phyloP scores from a whole-genome alignment of 768 basidiomycete genomes.

The Cystobasidium onofrii region DNA sequence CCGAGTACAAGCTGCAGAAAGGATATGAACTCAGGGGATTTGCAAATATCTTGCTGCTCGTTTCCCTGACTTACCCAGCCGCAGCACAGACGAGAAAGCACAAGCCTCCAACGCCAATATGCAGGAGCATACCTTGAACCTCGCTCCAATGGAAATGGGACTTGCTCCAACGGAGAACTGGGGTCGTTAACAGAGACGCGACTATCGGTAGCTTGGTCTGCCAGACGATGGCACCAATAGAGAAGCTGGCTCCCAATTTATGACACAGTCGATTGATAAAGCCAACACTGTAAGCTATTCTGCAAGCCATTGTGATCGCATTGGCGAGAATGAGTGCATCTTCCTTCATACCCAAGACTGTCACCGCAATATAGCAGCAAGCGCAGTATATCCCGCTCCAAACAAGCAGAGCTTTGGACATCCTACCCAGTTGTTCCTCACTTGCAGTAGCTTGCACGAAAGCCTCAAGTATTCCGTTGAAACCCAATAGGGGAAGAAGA shows the following conservation, averaged over 20 bases:
- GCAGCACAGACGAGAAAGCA: background rate
- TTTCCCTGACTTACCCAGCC: background rate
- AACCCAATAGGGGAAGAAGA: constrained; percentile 79
- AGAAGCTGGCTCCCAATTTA: background rate
- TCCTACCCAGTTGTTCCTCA: constrained; percentile 58
- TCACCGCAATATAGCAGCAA: constrained; percentile 51
- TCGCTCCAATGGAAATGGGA: background rate
- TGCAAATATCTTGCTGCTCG: background rate
- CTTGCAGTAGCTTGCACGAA: constrained; percentile 73
- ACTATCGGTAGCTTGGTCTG: background rate
- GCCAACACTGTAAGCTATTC: constrained; percentile 35
- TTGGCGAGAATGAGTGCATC: constrained; percentile 42
- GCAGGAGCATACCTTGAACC: background rate
- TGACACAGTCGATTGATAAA: constrained; percentile 10
- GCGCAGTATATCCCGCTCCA: constrained; percentile 64
- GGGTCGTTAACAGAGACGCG: background rate
- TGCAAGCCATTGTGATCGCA: constrained; percentile 39
- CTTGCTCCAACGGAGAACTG: background rate
- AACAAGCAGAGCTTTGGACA: constrained; percentile 66
- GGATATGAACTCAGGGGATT: background rate
- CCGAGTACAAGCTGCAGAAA: background rate
- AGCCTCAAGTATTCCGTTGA: constrained; percentile 87
- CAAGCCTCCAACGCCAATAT: background rate
- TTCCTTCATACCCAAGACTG: constrained; percentile 54
- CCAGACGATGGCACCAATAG: background rate